Evolutionary conservation across 129 eudicot genomes (phyloP).

Genomic region (Centaurea solstitialis): DNA sequence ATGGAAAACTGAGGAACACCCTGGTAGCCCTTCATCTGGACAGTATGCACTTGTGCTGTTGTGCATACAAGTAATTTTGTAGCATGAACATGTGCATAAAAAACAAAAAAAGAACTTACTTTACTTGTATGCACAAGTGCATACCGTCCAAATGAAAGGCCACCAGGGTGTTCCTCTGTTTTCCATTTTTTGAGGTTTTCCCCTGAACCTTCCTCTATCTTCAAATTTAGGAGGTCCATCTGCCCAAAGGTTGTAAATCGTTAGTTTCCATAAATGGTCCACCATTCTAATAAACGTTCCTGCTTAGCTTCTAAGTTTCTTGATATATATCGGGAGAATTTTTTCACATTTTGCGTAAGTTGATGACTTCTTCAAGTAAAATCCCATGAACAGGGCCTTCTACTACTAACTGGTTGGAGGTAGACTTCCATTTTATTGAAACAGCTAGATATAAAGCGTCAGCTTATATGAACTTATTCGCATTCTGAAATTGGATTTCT

Average conservation of each 20-base stretch:
- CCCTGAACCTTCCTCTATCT: neutral
- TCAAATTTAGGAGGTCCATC: neutral
- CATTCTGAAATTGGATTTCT: neutral
- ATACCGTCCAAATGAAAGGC: too few relatives aligned
- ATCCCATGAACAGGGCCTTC: conserved; percentile 19
- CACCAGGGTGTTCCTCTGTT: too few relatives aligned
- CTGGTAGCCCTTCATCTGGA: too few relatives aligned
- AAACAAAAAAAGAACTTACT: too few relatives aligned
- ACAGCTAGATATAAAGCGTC: neutral
- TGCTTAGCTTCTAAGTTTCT: conserved; percentile 2
- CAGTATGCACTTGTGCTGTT: too few relatives aligned
- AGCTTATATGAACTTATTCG: neutral
- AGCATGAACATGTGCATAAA: too few relatives aligned
- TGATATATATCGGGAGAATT: conserved; percentile 10
- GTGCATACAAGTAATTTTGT: too few relatives aligned
- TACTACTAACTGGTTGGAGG: conserved; percentile 15
- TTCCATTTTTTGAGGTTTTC: too few relatives aligned
- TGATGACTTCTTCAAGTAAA: conserved; percentile 8
- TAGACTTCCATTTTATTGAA: conserved; percentile 1
- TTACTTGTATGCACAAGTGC: too few relatives aligned
- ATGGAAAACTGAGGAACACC: too few relatives aligned
- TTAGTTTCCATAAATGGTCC: neutral
- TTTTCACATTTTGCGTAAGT: conserved; percentile 4
- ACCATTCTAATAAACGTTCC: neutral
- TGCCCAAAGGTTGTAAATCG: neutral